Evolutionary conservation across 2,329 filamentous ascomycete species (phyloP), one percentile per base, ranked within the genome.

Genomic region (Penicillium sp.): DNA sequence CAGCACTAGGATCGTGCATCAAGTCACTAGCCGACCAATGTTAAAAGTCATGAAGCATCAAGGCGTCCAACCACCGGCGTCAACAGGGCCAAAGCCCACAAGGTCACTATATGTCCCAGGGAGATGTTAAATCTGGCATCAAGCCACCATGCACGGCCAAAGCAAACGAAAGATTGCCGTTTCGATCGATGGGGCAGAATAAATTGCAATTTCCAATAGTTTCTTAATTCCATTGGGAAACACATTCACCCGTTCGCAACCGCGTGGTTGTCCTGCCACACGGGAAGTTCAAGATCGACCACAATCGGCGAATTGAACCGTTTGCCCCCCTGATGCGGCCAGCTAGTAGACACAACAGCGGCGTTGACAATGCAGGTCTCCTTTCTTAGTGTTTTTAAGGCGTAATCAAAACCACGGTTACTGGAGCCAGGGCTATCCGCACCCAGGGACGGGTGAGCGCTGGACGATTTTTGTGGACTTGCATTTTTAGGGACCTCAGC

Each of bases 351-450:
- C 80, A 89, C 83, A 60, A 92, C 86, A 21, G 90, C 86, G 29
- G 89, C 89, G 75, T 96, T 95, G 64, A 94, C 82, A 52, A 95
- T 77, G 69, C 87, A 92, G 1, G 90, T 94, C 76, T 93, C 88
- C 58, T 70, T 77, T 64, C 84, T 79, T 45, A 79, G 75, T 60
- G 54, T 64, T 60, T 68, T 64, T 46, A 56, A 44, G 50, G 45
- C 41, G 27, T 45, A 38, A 46, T 48, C 48, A 23, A 66, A 36
- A 47, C n/a, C n/a, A 21, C 21, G 25, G 29, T 15, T 49, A 54
- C 34, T 34, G 36, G 34, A 47, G 43, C 3, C 29, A 41, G 47
- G 62, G 45, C 11, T 55, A 58, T 40, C 57, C n/a, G 55, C 34
- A 53, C 46, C 59, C 47, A 54, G 44, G 38, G 43, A 38, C 53